phyloP scores from a whole-genome alignment of 179 eudicot genomes.

The Amaranthus tricolor region DNA sequence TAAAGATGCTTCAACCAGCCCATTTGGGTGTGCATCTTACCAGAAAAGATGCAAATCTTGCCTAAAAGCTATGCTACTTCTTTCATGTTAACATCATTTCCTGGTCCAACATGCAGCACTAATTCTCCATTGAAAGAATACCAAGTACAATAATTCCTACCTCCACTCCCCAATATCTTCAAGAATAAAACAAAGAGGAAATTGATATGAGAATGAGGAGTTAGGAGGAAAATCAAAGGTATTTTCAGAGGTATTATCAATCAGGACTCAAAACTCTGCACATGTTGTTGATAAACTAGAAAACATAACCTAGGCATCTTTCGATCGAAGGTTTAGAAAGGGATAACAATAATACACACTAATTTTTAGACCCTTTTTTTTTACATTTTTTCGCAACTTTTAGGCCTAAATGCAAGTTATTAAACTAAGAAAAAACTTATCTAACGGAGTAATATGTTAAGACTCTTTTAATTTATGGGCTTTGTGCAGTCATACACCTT shows the following conservation, averaged over 20 bases:
- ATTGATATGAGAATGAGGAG: not conserved
- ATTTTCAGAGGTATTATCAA: not conserved
- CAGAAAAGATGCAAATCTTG: slow-evolving; percentile 33
- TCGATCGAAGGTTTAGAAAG: not conserved
- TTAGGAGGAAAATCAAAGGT: not conserved
- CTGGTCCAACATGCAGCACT: slow-evolving; percentile 18
- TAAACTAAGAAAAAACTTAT: too few species aligned
- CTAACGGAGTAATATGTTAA: too few species aligned
- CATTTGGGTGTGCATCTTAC: slow-evolving; percentile 21
- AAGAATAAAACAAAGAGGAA: not conserved
- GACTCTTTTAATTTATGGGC: too few species aligned
- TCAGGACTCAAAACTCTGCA: slow-evolving; percentile 13
- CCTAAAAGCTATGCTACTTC: slow-evolving; percentile 18
- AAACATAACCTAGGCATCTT: slow-evolving; percentile 9
- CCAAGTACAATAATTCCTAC: slow-evolving; percentile 6
- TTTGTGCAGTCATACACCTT: too few species aligned
- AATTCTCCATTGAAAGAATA: slow-evolving; percentile 22
- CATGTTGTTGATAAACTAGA: slow-evolving; percentile 11
- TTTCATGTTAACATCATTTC: slow-evolving; percentile 24
- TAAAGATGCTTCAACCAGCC: slow-evolving; percentile 23
- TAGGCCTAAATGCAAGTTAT: too few species aligned
- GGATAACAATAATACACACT: too few species aligned
- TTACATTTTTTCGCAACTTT: too few species aligned
- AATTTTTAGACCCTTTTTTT: too few species aligned
- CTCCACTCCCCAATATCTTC: slow-evolving; percentile 1